These are phyloP conservation scores for Acanthamoeba triangularis DNA, from an alignment of 208 protist species.

Conservation along the genomic window DNA sequence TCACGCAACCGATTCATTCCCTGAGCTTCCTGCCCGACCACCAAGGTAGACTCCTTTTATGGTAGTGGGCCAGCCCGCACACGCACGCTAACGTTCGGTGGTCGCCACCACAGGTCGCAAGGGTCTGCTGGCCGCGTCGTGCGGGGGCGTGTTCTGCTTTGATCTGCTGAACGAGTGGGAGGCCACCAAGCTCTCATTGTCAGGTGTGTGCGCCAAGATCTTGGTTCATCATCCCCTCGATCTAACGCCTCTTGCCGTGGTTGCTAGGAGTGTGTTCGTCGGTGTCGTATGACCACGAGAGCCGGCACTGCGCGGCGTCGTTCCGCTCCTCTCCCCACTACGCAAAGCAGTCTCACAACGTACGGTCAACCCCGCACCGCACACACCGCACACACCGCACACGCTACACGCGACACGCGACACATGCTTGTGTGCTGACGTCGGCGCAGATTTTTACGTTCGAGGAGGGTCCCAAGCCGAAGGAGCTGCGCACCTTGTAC, in stretches of 20 bases:
- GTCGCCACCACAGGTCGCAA: not conserved
- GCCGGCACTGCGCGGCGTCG: not conserved
- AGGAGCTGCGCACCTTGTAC: slow-evolving; percentile 11
- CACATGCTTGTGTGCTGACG: not conserved
- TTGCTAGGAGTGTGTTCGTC: not conserved
- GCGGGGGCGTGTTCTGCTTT: slow-evolving; percentile 12
- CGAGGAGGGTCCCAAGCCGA: not conserved
- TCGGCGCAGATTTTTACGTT: not conserved
- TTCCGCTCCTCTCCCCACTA: slow-evolving; percentile 4
- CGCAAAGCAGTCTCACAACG: not conserved
- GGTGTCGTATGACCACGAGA: not conserved
- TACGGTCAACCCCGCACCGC: not conserved
- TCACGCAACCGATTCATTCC: not conserved
- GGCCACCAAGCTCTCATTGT: not conserved
- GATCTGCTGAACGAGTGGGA: not conserved
- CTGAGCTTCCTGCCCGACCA: slow-evolving; percentile 7
- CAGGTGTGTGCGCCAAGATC: not conserved
- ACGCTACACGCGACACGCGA: not conserved
- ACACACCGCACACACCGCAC: not conserved
- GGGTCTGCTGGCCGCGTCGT: not conserved
- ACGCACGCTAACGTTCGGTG: not conserved
- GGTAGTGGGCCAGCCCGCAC: too few relatives aligned
- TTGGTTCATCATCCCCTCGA: not conserved
- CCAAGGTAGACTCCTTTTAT: not conserved
- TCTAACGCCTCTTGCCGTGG: too few relatives aligned